Percentiles rank a stretch among this genome's conserved stretches.
Conservation (phyloP, 2,329 filamentous ascomycete species). For the Botryotinia convoluta region DNA sequence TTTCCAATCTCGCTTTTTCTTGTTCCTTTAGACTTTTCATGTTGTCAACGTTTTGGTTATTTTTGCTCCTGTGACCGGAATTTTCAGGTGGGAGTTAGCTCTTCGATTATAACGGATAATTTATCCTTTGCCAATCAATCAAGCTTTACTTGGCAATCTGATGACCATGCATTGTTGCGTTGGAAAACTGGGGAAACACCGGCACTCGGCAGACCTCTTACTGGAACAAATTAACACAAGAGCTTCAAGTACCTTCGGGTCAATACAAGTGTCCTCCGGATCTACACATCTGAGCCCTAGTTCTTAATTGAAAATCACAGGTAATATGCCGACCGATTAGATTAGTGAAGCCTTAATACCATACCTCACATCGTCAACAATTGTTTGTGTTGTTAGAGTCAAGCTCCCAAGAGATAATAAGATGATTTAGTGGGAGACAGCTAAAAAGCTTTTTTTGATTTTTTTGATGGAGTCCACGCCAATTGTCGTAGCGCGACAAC, state of each 20-base stretch:
- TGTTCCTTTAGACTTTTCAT: background rate
- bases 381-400: background rate
- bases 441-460: background rate
- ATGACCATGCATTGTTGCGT: constrained; percentile 13
- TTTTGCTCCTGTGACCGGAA: background rate
- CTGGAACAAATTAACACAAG: background rate
- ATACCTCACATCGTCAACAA: background rate
- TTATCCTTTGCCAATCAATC: background rate
- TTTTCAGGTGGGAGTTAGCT: background rate
- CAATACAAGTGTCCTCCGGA: background rate
- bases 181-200: constrained; percentile 1
- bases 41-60: background rate
- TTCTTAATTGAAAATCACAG: background rate
- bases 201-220: background rate
- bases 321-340: background rate
- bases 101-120: constrained; percentile 7
- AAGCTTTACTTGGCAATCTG: background rate
- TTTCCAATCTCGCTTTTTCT: background rate
- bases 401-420: background rate
- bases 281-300: background rate
- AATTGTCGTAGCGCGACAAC: background rate
- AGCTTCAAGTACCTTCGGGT: background rate
- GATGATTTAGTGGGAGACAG: background rate
- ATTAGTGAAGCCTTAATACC: background rate
- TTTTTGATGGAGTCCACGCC: background rate